Percentiles rank a stretch among this genome's conserved stretches.
Evolutionary conservation across 1,139 yeast genomes (phyloP).

Genomic region (Scheffersomyces quercinus): DNA sequence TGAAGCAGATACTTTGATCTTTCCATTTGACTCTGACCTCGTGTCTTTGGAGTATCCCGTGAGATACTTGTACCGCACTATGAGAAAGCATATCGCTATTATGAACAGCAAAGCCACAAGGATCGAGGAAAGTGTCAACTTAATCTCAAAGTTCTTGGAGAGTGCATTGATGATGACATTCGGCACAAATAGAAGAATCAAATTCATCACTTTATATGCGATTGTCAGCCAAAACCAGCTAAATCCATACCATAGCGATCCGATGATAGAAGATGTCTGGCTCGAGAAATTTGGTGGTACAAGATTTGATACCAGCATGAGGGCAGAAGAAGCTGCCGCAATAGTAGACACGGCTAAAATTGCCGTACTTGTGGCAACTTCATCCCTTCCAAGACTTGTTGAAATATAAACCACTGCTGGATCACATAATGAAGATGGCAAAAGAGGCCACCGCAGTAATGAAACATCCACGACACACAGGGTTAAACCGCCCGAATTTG

Average conservation of each 20-base stretch:
- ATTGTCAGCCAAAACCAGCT: constrained; percentile 21
- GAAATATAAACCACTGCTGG: too few species aligned
- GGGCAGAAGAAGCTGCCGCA: not conserved
- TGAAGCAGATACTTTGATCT: constrained; percentile 11
- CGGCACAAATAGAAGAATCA: constrained; percentile 23
- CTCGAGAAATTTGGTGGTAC: too few species aligned
- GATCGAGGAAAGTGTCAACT: constrained; percentile 37
- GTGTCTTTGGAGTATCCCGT: constrained; percentile 38
- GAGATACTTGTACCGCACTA: constrained; percentile 41
- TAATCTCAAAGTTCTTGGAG: constrained; percentile 32
- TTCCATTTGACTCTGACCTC: constrained; percentile 6
- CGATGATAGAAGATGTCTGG: not conserved
- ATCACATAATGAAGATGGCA: too few species aligned
- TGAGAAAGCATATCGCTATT: constrained; percentile 24
- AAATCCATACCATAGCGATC: constrained; percentile 5
- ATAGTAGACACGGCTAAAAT: too few species aligned
- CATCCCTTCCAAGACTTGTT: too few species aligned
- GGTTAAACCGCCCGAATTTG: too few species aligned
- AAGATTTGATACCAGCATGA: not conserved
- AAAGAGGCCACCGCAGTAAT: too few species aligned
- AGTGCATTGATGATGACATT: constrained; percentile 22
- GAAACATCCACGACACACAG: too few species aligned
- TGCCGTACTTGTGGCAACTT: too few species aligned
- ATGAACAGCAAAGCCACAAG: constrained; percentile 20
- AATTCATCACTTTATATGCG: constrained; percentile 18